These are phyloP conservation scores for Acacia crassicarpa DNA, from an alignment of 306 rosid species.

Conservation along the genomic window DNA sequence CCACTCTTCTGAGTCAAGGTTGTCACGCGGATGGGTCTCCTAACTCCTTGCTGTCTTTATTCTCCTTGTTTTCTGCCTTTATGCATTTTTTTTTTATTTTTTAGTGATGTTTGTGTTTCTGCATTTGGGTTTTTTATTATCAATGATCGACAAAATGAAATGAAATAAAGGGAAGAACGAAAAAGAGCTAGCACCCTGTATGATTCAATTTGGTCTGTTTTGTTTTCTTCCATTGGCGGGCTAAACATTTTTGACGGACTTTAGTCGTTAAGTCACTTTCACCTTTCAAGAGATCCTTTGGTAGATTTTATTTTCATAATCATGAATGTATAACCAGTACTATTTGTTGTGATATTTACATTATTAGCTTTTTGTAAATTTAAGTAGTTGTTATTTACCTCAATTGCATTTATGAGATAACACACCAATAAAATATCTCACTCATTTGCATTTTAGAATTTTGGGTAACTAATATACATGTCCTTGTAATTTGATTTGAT, in stretches of 20 bases:
- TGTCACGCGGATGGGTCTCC: no score
- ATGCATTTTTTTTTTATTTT: no score
- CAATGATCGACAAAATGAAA: neutral
- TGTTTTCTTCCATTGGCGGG: neutral
- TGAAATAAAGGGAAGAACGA: neutral
- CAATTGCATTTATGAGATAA: neutral
- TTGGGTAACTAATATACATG: no score
- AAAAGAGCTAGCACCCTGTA: neutral
- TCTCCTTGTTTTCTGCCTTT: slow-evolving; percentile 17
- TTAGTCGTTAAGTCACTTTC: neutral
- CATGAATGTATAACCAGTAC: neutral
- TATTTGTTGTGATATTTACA: neutral
- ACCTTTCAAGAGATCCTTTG: neutral
- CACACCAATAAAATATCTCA: neutral
- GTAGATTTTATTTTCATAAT: neutral
- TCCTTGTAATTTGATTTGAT: no score
- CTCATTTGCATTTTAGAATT: neutral
- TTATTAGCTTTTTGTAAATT: neutral
- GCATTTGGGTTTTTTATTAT: slow-evolving; percentile 21
- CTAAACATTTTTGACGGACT: neutral
- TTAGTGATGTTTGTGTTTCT: no score
- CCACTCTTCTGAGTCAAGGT: slow-evolving; percentile 22
- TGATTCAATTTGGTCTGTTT: slow-evolving; percentile 1
- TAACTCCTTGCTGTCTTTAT: slow-evolving; percentile 3
- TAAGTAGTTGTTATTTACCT: neutral